Percentiles rank a stretch among this genome's conserved stretches.
Evolutionary conservation across 2,329 filamentous ascomycete species (phyloP).

Genomic region (Fusarium agapanthi): DNA sequence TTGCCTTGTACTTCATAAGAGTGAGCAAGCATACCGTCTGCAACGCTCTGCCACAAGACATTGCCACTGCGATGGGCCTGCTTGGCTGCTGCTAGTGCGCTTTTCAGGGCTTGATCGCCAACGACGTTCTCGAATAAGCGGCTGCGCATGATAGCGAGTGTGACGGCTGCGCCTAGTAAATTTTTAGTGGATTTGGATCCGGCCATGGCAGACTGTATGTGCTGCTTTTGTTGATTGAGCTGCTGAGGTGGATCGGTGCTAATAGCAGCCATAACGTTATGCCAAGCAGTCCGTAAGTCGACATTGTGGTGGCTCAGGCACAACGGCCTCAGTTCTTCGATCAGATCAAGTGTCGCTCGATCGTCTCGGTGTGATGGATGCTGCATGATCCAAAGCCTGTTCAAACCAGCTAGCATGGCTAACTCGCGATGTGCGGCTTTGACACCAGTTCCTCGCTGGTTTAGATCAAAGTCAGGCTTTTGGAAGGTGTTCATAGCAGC

Average conservation of each 20-base stretch:
- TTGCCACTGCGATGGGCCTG: slow-evolving; percentile 77
- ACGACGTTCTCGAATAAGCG: slow-evolving; percentile 84
- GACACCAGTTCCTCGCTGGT: slow-evolving; percentile 49
- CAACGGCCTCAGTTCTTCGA: slow-evolving; percentile 72
- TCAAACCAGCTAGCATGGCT: slow-evolving; percentile 72
- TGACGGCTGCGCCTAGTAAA: slow-evolving; percentile 81
- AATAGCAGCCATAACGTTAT: slow-evolving; percentile 76
- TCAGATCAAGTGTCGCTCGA: slow-evolving; percentile 64
- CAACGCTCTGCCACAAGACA: slow-evolving; percentile 81
- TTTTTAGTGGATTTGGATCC: slow-evolving; percentile 76
- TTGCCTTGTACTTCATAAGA: slow-evolving; percentile 79
- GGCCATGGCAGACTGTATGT: slow-evolving; percentile 76
- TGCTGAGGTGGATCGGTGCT: slow-evolving; percentile 68
- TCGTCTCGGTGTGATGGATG: slow-evolving; percentile 66
- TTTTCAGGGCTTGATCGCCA: slow-evolving; percentile 81
- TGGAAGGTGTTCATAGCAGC: slow-evolving; percentile 74
- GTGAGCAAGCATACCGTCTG: slow-evolving; percentile 79
- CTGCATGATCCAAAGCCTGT: slow-evolving; percentile 77
- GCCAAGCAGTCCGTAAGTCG: slow-evolving; percentile 80
- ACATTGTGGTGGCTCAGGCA: slow-evolving; percentile 76
- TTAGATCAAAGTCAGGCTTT: slow-evolving; percentile 62
- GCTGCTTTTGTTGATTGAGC: slow-evolving; percentile 80
- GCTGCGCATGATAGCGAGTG: slow-evolving; percentile 84
- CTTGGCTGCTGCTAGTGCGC: slow-evolving; percentile 72
- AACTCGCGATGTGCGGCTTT: slow-evolving; percentile 69